phyloP scores from a whole-genome alignment of 371 early-diverging fungal genomes.

The Mucor irregularis region DNA sequence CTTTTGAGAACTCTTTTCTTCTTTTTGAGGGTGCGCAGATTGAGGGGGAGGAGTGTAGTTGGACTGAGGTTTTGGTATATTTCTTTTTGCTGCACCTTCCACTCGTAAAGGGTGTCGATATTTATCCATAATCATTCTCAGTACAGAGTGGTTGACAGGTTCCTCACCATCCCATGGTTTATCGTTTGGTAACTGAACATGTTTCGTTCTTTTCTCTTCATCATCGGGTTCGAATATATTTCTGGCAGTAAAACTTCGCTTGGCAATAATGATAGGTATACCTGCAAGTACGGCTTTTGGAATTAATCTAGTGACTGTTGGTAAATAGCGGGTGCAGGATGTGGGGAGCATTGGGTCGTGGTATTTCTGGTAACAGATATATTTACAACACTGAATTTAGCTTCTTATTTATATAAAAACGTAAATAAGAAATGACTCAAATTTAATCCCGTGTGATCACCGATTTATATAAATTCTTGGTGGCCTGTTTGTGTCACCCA shows the following conservation, averaged over 20 bases:
- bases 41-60: neutral
- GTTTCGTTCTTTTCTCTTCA: neutral
- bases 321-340: neutral
- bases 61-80: slow-evolving; percentile 27
- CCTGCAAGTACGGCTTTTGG: neutral
- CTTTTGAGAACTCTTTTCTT: slow-evolving; percentile 24
- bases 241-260: neutral
- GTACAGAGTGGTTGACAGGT: slow-evolving; percentile 25
- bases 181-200: slow-evolving; percentile 22
- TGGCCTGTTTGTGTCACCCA: too few species aligned
- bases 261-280: neutral
- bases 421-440: too few species aligned
- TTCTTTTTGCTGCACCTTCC: slow-evolving; percentile 35
- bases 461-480: too few species aligned
- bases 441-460: too few species aligned
- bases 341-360: slow-evolving; percentile 6
- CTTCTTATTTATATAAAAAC: too few species aligned
- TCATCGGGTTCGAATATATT: slow-evolving; percentile 3
- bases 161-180: slow-evolving; percentile 39
- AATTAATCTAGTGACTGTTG: neutral
- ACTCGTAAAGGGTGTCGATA: slow-evolving; percentile 31
- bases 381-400: too few species aligned
- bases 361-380: too few species aligned
- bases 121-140: slow-evolving; percentile 40
- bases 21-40: neutral